Percentiles rank a stretch among this genome's conserved stretches.
Evolutionary conservation across 2,329 filamentous ascomycete species (phyloP).

Genomic region (Beauveria medogensis): DNA sequence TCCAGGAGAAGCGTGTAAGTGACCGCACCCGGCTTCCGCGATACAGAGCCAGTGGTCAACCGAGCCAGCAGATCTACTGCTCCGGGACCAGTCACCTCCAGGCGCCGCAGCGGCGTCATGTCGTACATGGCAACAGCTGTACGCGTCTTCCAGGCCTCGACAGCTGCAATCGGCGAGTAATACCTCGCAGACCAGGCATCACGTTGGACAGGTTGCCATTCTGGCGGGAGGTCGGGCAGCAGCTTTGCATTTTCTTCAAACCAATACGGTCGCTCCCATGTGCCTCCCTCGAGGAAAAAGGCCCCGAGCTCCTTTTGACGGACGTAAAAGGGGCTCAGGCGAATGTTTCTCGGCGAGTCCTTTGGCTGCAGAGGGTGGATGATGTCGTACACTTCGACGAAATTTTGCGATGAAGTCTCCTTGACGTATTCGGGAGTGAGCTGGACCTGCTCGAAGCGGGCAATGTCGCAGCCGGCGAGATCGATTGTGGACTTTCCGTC

Average conservation of each 20-base stretch:
- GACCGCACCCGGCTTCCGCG: slow-evolving; percentile 38
- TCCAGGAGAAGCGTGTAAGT: slow-evolving; percentile 51
- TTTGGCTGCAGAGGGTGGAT: slow-evolving; percentile 52
- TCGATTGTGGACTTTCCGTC: slow-evolving; percentile 47
- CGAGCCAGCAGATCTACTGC: slow-evolving; percentile 46
- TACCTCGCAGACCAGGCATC: slow-evolving; percentile 51
- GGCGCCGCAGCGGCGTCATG: slow-evolving; percentile 50
- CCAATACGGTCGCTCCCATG: slow-evolving; percentile 58
- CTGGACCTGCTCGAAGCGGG: slow-evolving; percentile 54
- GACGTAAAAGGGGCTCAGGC: slow-evolving; percentile 49
- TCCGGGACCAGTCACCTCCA: slow-evolving; percentile 51
- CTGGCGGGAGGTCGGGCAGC: slow-evolving; percentile 39
- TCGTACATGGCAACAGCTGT: slow-evolving; percentile 56
- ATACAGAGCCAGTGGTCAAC: slow-evolving; percentile 42
- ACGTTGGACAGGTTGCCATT: slow-evolving; percentile 47
- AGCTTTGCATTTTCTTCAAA: slow-evolving; percentile 48
- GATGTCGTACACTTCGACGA: slow-evolving; percentile 58
- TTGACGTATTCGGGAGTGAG: slow-evolving; percentile 45
- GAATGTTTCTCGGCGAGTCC: slow-evolving; percentile 48
- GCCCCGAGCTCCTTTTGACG: slow-evolving; percentile 48
- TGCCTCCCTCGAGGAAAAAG: slow-evolving; percentile 50
- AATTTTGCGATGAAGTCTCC: slow-evolving; percentile 53
- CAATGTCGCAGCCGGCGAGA: slow-evolving; percentile 49
- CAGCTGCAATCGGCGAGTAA: slow-evolving; percentile 51
- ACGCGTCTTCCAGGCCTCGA: slow-evolving; percentile 57